phyloP scores from a whole-genome alignment of 345 rosid genomes.

The Gossypium raimondii region DNA sequence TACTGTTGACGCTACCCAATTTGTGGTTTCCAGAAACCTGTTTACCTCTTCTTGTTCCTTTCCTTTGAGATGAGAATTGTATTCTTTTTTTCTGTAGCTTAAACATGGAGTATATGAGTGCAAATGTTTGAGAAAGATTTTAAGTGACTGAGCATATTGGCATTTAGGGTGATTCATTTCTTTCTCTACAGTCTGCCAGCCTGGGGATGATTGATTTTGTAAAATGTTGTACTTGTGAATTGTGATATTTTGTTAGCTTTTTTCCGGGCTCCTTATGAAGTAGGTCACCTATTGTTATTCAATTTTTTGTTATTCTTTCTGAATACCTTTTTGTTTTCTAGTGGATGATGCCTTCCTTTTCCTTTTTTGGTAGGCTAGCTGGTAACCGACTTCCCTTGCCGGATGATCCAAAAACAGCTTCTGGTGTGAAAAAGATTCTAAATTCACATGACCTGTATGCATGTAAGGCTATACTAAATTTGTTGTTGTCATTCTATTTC shows the following conservation, averaged over 20 bases:
- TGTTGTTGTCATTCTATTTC: conserved; percentile 11
- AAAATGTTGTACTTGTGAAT: neutral
- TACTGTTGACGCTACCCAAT: neutral
- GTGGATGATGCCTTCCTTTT: neutral
- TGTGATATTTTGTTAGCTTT: neutral
- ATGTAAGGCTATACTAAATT: conserved; percentile 28
- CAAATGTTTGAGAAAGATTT: neutral
- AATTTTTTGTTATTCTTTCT: neutral
- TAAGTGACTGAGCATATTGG: neutral
- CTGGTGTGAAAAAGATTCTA: conserved; percentile 26
- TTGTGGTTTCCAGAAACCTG: neutral
- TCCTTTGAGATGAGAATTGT: neutral
- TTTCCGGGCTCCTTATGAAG: neutral
- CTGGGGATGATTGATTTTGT: neutral
- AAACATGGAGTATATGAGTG: neutral
- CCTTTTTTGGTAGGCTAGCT: conserved; percentile 33
- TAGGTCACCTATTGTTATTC: neutral
- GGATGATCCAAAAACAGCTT: conserved; percentile 29
- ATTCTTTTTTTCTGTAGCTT: neutral
- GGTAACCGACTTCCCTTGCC: conserved; percentile 20
- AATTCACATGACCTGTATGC: conserved; percentile 17
- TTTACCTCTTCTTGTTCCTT: neutral
- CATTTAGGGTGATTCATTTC: neutral
- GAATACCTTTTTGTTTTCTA: neutral
- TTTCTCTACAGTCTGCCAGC: neutral